Evolutionary conservation across 345 rosid species (phyloP), one percentile per base, ranked within the genome.

Genomic region (Kandelia obovata): DNA sequence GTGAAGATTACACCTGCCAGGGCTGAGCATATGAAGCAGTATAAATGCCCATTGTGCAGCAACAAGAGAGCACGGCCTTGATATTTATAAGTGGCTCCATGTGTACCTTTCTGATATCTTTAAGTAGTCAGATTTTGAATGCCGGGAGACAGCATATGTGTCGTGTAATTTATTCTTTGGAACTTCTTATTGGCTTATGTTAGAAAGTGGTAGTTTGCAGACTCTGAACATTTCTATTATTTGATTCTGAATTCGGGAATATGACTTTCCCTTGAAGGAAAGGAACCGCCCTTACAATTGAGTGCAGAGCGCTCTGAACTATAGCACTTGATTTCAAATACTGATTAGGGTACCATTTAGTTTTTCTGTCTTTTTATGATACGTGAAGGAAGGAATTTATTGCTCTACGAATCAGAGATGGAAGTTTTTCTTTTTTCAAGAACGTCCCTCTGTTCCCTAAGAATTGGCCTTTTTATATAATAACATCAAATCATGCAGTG

Each of bases 1-100:
- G 78, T 70, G 74, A 75, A 70, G 70, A 75, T 70, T 58, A 75
- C 78, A 13, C 78, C 78, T 15, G 78, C 78, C 2, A 61, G 74
- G 37, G 78, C 78, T 0, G 74, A 75, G 74, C 78, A 65, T 46
- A 75, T 75, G 32, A 65, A 75, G 67, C 78, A 70, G 31, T 70
- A 75, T 56, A 75, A 75, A 53, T 75, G 78, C 71, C 78, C 78
- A 13, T 52, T 71, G 2, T 70, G 74, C 67, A 75, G 74, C 71
- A 70, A 70, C 71, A 75, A 65, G 55, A 62, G 80, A 58, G 71
- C 61, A 47, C 46, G 78, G 23, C 65, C 78, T 46, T 74, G 78
- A 74, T 63, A 16, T 15, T 53, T 30, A 16, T 21, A 10, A 13
- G 55, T 30, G 17, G 25, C 70, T 28, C 27, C 46, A 69, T 53